Evolutionary conservation across 2,329 filamentous ascomycete genomes (phyloP), one percentile per base, ranked within the genome.

Genomic region (Triangularia setosa): DNA sequence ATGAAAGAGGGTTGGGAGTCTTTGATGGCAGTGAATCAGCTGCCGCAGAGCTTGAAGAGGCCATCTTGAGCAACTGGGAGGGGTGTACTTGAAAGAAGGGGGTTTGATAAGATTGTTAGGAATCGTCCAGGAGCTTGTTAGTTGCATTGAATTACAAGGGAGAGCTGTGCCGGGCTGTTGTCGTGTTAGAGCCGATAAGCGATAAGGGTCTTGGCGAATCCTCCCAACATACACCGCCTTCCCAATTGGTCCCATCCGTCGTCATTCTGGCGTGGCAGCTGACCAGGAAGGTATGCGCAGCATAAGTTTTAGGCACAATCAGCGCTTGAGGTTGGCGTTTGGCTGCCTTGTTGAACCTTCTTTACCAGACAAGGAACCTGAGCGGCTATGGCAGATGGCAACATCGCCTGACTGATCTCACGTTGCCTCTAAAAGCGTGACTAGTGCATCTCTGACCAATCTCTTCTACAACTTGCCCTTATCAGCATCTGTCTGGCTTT

Each of bases 1-100:
- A 90, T 7, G 91, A 88, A 30, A 98, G 80, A 7, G 92, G 90
- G 75, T 87, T 92, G 14, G 80, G 72, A 21, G 77, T 56, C 18
- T 69, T 70, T 57, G 75, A 74, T 25, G 62, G n/a, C 23, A 63
- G 52, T 9, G 75, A 70, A 1, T 74, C 69, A 24, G 74, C 67
- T 65, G 71, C 70, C 62, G 73, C n/a, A 9, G 23, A 14, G 25
- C 23, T 69, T 61, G 72, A 48, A 21, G 63, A 64, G 27, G 61
- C 23, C 66, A 67, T 68, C 2, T 27, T 61, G 1, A 33, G 16
- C 40, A 21, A 6, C 40, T 21, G 6, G 18, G n/a, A 48, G 40
- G 2, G 33, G 33, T 48, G 23, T 14, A 52, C 2, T 24, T 16
- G 33, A 25, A 11, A 21, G 12, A 59, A 23, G 44, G 40, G 18